These are phyloP conservation scores for Globisporangium spiculum DNA, from an alignment of 352 stramenopile species.

Conservation along the genomic window DNA sequence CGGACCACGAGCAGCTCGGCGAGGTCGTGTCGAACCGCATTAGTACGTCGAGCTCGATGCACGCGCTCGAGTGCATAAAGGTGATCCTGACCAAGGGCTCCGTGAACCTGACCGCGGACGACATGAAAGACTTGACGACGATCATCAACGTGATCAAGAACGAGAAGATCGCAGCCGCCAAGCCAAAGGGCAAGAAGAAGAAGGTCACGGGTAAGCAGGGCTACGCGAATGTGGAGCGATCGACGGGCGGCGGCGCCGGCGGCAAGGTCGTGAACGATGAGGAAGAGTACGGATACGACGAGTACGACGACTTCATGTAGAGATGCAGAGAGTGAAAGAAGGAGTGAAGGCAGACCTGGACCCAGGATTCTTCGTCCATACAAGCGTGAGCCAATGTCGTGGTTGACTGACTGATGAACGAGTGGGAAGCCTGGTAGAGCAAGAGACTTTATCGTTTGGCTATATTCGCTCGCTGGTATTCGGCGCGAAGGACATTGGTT, in stretches of 20 bases:
- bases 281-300: conserved; percentile 65
- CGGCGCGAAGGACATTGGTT: background rate
- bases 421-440: background rate
- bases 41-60: conserved; percentile 63
- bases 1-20: conserved; percentile 72
- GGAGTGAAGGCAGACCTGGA: background rate
- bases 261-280: conserved; percentile 33
- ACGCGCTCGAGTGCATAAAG: conserved; percentile 79
- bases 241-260: conserved; percentile 33
- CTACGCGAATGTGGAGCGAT: conserved; percentile 78
- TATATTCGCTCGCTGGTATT: background rate
- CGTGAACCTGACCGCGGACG: conserved; percentile 73
- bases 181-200: conserved; percentile 87
- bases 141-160: conserved; percentile 89
- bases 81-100: conserved; percentile 77
- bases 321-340: background rate
- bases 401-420: background rate
- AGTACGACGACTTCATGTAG: conserved; percentile 89
- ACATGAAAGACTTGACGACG: conserved; percentile 87
- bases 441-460: background rate
- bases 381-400: background rate
- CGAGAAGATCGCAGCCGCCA: conserved; percentile 79
- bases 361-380: background rate
- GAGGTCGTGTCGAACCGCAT: conserved; percentile 59
- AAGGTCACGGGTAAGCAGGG: conserved; percentile 75